Conservation (phyloP, 768 basidiomycete species). For the Kwoniella europaea region DNA sequence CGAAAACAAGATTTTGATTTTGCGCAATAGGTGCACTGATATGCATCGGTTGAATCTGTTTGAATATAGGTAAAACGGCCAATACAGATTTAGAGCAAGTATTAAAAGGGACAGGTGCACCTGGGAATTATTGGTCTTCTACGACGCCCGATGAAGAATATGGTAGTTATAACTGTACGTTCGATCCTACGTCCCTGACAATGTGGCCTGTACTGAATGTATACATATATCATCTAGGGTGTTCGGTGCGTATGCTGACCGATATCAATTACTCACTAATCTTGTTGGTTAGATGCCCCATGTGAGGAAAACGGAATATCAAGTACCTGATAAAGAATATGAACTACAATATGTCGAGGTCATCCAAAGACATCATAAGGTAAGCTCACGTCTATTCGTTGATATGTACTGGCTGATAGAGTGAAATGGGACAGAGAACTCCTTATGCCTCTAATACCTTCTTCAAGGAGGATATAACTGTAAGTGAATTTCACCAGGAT, state of each 20-base stretch:
- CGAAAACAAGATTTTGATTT: no score
- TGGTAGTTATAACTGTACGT: slow-evolving; percentile 40
- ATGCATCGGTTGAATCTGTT: background rate
- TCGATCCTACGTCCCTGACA: background rate
- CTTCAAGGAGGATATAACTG: slow-evolving; percentile 45
- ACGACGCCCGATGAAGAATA: slow-evolving; percentile 26
- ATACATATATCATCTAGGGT: background rate
- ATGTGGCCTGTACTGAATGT: slow-evolving; percentile 20
- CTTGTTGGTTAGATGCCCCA: slow-evolving; percentile 40
- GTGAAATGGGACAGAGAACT: slow-evolving; percentile 23
- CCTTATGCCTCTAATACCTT: slow-evolving; percentile 45
- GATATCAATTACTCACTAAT: background rate
- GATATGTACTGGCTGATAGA: no score
- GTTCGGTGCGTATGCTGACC: no score
- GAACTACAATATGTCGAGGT: slow-evolving; percentile 46
- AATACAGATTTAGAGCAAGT: slow-evolving; percentile 23
- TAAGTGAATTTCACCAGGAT: slow-evolving; percentile 11
- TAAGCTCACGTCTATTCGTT: slow-evolving; percentile 6
- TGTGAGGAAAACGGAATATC: slow-evolving; percentile 39
- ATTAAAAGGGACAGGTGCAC: slow-evolving; percentile 35
- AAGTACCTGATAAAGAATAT: slow-evolving; percentile 27
- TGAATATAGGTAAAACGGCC: slow-evolving; percentile 15
- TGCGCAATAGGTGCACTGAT: no score
- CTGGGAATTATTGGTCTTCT: slow-evolving; percentile 40
- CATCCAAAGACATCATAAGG: slow-evolving; percentile 49